A percentile compares a stretch with the other conserved stretches of the same genome.
Evolutionary conservation across 768 basidiomycete genomes (phyloP).

Genomic region (Phaeotremella fagi): DNA sequence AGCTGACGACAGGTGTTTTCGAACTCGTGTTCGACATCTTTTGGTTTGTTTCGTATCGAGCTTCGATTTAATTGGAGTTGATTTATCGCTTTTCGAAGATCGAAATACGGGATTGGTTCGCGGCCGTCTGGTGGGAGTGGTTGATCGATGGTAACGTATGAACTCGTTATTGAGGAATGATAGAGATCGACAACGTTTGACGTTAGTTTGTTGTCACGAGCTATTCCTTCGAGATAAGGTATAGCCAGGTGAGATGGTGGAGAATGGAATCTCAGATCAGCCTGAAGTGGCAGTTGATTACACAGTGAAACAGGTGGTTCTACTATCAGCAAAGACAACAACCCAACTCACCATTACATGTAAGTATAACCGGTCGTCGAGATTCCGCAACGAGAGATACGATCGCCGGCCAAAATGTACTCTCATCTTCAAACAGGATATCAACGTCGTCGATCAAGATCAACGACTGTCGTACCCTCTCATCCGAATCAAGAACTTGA

Average conservation of each 20-base stretch:
- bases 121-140: constrained; percentile 48
- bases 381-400: constrained; percentile 75
- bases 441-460: constrained; percentile 95
- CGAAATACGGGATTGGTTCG: constrained; percentile 49
- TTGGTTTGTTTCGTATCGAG: not conserved
- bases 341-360: constrained; percentile 75
- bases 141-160: constrained; percentile 47
- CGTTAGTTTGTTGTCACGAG: constrained; percentile 38
- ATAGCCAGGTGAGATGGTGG: constrained; percentile 57
- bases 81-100: constrained; percentile 65
- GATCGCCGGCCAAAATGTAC: constrained; percentile 78
- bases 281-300: constrained; percentile 70
- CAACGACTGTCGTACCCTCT: constrained; percentile 67
- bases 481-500: not conserved
- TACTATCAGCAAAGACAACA: constrained; percentile 40
- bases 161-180: constrained; percentile 22
- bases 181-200: constrained; percentile 9
- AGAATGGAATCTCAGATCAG: constrained; percentile 61
- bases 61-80: constrained; percentile 56
- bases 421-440: constrained; percentile 75
- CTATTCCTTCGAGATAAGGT: constrained; percentile 66
- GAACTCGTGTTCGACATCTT: not conserved
- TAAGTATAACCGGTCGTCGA: constrained; percentile 82
- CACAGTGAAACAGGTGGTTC: constrained; percentile 70
- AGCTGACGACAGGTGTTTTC: constrained; percentile 13